A percentile compares a stretch with the other conserved stretches of the same genome.
Conservation (phyloP, 2,329 filamentous ascomycete species). For the Pochonia chlamydosporia region DNA sequence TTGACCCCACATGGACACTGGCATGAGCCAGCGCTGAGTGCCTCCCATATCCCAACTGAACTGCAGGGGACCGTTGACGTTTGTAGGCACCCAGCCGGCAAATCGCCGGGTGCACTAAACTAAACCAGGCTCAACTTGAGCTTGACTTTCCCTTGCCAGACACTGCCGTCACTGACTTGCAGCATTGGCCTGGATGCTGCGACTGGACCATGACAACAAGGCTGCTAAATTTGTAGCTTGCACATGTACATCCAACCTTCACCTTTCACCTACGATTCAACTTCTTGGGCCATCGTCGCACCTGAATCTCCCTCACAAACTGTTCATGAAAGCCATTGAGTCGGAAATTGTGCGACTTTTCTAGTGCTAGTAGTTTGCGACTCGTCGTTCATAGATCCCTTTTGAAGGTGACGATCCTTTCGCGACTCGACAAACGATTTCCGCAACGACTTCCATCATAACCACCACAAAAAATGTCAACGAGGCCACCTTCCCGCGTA, state of each 20-base stretch:
- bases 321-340: not conserved
- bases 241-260: not conserved
- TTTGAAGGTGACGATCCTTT: not conserved
- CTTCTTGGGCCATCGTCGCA: not conserved
- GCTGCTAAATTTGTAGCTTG: no score
- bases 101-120: constrained; percentile 14
- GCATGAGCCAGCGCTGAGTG: no score
- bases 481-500: constrained; percentile 69
- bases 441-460: not conserved
- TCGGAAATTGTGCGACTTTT: not conserved
- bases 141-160: not conserved
- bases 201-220: no score
- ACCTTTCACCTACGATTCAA: not conserved
- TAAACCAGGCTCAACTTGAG: not conserved
- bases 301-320: not conserved
- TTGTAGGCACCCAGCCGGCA: constrained; percentile 9
- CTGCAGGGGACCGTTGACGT: not conserved
- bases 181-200: no score
- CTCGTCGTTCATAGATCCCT: not conserved
- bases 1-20: no score
- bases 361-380: not conserved
- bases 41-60: no score
- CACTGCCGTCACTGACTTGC: not conserved
- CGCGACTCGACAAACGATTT: not conserved
- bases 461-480: constrained; percentile 46